Percentiles rank a stretch among this genome's conserved stretches.
phyloP scores from a whole-genome alignment of 2,329 filamentous ascomycete species.

The Penicillium vulpinum region DNA sequence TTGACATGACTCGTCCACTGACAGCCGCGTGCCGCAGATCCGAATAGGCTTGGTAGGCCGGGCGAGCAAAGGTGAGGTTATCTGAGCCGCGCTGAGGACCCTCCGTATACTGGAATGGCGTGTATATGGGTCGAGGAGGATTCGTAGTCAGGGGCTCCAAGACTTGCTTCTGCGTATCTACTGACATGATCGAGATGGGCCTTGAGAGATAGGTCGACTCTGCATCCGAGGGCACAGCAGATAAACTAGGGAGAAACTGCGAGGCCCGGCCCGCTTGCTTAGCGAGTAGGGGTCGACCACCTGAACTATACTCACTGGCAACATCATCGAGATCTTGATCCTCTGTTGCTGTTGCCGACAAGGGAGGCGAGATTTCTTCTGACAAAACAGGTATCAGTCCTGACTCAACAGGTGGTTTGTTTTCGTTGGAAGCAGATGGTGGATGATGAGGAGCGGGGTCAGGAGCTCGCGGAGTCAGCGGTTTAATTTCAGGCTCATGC shows the following conservation, averaged over 20 bases:
- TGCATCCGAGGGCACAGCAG: conserved; percentile 8
- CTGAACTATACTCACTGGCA: conserved; percentile 51
- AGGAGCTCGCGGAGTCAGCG: conserved; percentile 10
- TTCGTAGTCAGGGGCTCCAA: conserved; percentile 36
- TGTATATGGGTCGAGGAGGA: conserved; percentile 46
- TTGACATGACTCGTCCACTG: conserved; percentile 46
- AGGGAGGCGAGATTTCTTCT: conserved; percentile 21
- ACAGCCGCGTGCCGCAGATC: conserved; percentile 48
- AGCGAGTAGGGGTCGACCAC: conserved; percentile 52
- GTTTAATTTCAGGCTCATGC: conserved; percentile 34
- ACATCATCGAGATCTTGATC: conserved; percentile 23
- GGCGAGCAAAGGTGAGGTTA: conserved; percentile 39
- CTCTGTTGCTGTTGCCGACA: background rate
- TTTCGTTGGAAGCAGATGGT: conserved; percentile 10
- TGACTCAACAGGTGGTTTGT: conserved; percentile 26
- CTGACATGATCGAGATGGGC: conserved; percentile 12
- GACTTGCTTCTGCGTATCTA: conserved; percentile 21
- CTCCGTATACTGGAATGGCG: conserved; percentile 48
- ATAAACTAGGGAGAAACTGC: conserved; percentile 15
- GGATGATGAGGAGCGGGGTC: conserved; percentile 9
- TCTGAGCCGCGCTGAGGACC: conserved; percentile 45
- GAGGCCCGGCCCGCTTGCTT: conserved; percentile 19
- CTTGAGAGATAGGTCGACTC: background rate
- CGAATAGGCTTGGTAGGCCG: conserved; percentile 50
- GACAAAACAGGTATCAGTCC: conserved; percentile 38